A percentile compares a stretch with the other conserved stretches of the same genome.
These are phyloP conservation scores for Sporothrix curviconia DNA, from an alignment of 2,329 filamentous ascomycete genomes.

Conservation along the genomic window DNA sequence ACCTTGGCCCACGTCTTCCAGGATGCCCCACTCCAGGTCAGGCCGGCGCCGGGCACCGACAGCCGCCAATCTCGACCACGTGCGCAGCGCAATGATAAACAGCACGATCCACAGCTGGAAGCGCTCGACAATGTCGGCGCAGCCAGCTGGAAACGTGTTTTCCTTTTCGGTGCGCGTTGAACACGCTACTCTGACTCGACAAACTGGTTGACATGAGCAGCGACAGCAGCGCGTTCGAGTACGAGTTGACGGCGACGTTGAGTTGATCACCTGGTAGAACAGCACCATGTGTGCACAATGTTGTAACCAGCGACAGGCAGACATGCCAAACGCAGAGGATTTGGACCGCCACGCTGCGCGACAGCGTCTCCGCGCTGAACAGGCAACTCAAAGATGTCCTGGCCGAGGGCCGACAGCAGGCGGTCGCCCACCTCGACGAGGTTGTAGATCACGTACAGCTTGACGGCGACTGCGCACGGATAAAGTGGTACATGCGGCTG, in stretches of 20 bases:
- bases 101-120: conserved; percentile 98
- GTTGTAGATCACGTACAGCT: conserved; percentile 98
- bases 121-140: conserved; percentile 91
- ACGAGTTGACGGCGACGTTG: conserved; percentile 97
- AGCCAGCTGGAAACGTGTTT: conserved; percentile 92
- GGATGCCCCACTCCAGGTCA: conserved; percentile 38
- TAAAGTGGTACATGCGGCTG: conserved; percentile 96
- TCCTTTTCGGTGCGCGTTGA: conserved; percentile 99
- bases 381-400: conserved; percentile 95
- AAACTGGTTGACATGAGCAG: conserved; percentile 92
- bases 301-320: conserved; percentile 79
- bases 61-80: conserved; percentile 91
- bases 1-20: conserved; percentile 44
- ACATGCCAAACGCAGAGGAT: conserved; percentile 82
- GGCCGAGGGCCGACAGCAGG: conserved; percentile 81
- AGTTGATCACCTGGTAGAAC: conserved; percentile 96
- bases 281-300: conserved; percentile 76
- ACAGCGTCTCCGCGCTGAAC: conserved; percentile 87
- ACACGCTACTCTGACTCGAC: conserved; percentile 98
- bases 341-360: conserved; percentile 80
- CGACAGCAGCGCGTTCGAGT: conserved; percentile 90
- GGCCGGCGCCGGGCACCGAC: conserved; percentile 52
- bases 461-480: conserved; percentile 92
- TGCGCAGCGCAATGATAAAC: conserved; percentile 89
- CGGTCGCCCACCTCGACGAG: conserved; percentile 89